Evolutionary conservation across 495 filamentous ascomycete genomes (phyloP).

Genomic region (Neurospora sp.): DNA sequence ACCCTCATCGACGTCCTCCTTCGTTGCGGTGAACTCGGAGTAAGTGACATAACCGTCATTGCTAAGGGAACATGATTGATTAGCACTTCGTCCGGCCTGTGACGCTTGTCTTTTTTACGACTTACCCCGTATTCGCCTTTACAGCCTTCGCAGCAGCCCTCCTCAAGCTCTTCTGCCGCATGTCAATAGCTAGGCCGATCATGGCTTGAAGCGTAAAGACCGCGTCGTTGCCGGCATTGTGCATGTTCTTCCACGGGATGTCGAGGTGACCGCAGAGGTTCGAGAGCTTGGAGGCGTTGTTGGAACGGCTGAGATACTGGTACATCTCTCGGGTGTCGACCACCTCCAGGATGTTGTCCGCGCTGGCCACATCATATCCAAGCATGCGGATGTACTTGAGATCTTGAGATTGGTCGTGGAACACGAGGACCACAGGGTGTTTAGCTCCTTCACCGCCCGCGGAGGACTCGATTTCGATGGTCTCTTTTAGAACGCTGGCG

Average conservation of each 20-base stretch:
- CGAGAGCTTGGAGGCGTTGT: slow-evolving; percentile 44
- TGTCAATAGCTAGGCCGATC: slow-evolving; percentile 52
- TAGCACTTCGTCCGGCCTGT: neutral
- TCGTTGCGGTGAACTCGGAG: slow-evolving; percentile 1
- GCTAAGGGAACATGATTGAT: neutral
- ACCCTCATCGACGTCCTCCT: slow-evolving; percentile 17
- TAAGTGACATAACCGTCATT: neutral
- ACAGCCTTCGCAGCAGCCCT: neutral
- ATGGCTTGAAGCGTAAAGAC: slow-evolving; percentile 71
- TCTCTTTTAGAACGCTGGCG: slow-evolving; percentile 6
- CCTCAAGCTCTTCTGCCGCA: slow-evolving; percentile 8
- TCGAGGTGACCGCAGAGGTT: slow-evolving; percentile 53
- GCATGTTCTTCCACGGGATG: slow-evolving; percentile 53
- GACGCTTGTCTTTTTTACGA: neutral
- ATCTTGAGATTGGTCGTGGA: slow-evolving; percentile 60
- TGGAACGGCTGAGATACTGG: slow-evolving; percentile 42
- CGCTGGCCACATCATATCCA: slow-evolving; percentile 47
- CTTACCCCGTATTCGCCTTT: slow-evolving; percentile 4
- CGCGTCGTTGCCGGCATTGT: slow-evolving; percentile 96
- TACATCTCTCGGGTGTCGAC: slow-evolving; percentile 65
- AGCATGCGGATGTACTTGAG: slow-evolving; percentile 51
- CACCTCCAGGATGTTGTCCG: slow-evolving; percentile 47
- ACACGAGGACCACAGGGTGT: slow-evolving; percentile 67
- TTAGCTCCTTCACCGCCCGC: slow-evolving; percentile 3
- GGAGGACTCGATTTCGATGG: slow-evolving; percentile 16